A percentile compares a stretch with the other conserved stretches of the same genome.
These are phyloP conservation scores for Corylus avellana DNA, from an alignment of 306 rosid species.

Conservation along the genomic window DNA sequence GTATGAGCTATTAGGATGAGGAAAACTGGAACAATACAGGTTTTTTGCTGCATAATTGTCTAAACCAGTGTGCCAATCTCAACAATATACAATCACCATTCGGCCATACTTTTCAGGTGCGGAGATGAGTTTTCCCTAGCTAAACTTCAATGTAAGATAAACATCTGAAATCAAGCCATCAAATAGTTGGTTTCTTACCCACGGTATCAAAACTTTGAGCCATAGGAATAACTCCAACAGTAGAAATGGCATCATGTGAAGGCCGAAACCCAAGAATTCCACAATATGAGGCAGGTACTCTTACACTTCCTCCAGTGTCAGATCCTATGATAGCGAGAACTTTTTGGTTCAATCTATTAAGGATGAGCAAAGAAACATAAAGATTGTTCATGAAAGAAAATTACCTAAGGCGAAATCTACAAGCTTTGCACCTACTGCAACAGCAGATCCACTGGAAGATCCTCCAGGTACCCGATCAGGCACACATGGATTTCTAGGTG, in stretches of 20 bases:
- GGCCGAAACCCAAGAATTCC: slow-evolving; percentile 94
- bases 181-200: slow-evolving; percentile 48
- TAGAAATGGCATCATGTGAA: slow-evolving; percentile 67
- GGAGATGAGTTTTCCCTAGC: background rate
- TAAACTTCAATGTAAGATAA: background rate
- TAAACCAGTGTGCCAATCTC: background rate
- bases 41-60: background rate
- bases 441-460: slow-evolving; percentile 64
- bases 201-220: slow-evolving; percentile 91
- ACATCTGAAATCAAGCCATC: slow-evolving; percentile 16
- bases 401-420: slow-evolving; percentile 87
- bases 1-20: background rate
- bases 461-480: slow-evolving; percentile 62
- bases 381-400: slow-evolving; percentile 21
- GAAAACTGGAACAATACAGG: background rate
- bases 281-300: slow-evolving; percentile 90
- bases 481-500: slow-evolving; percentile 50
- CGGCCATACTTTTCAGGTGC: background rate
- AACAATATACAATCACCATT: background rate
- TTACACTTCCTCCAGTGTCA: slow-evolving; percentile 92
- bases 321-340: slow-evolving; percentile 56
- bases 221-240: slow-evolving; percentile 75
- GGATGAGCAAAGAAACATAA: slow-evolving; percentile 7
- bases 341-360: slow-evolving; percentile 7
- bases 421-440: slow-evolving; percentile 78